Percentiles rank a stretch among this genome's conserved stretches.
phyloP scores from a whole-genome alignment of 2,329 filamentous ascomycete genomes.

The Pseudogymnoascus sp. region DNA sequence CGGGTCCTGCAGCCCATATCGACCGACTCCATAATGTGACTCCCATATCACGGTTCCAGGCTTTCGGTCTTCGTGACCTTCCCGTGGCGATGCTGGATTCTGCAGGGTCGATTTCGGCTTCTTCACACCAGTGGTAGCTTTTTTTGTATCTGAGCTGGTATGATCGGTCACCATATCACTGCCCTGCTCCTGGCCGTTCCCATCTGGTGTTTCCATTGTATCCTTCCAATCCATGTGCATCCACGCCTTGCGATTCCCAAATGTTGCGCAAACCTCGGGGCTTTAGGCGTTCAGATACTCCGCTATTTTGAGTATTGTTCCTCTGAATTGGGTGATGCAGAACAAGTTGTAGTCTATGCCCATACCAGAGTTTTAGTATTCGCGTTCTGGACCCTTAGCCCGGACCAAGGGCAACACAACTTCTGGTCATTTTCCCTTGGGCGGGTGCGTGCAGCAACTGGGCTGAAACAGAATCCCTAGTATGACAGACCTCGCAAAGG shows the following conservation, averaged over 20 bases:
- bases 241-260: not conserved
- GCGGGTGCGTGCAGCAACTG: slow-evolving; percentile 6
- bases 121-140: not conserved
- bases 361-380: slow-evolving; percentile 4
- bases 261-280: slow-evolving; percentile 2
- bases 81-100: not conserved
- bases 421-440: not conserved
- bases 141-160: not conserved
- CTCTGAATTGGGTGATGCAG: not conserved
- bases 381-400: not conserved
- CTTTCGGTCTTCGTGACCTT: not conserved
- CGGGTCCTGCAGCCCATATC: not conserved
- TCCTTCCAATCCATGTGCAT: not conserved
- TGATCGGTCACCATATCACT: slow-evolving; percentile 3
- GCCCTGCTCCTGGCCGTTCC: not conserved
- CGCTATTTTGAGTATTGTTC: not conserved
- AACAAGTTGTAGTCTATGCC: not conserved
- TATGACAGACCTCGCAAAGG: not conserved
- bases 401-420: not conserved
- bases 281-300: not conserved
- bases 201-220: slow-evolving; percentile 3
- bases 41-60: not conserved
- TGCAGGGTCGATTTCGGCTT: not conserved
- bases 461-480: not conserved
- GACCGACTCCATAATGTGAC: not conserved